Evolutionary conservation across 2,329 filamentous ascomycete species (phyloP).

Genomic region (Microdochium paspali): DNA sequence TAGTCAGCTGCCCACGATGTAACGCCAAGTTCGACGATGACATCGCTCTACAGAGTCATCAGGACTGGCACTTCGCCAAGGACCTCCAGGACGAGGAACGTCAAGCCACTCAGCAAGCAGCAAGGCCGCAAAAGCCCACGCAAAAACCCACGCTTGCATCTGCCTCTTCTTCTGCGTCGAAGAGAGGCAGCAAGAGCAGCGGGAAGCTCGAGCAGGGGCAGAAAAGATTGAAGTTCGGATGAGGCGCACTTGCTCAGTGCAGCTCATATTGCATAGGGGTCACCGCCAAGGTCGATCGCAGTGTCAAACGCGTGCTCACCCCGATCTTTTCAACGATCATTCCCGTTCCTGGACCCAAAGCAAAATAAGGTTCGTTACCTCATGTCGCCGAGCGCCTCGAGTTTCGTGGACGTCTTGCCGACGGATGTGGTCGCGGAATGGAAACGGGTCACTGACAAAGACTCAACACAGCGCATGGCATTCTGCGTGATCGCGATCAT

Average conservation of each 20-base stretch:
- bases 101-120: slow-evolving; percentile 8
- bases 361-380: neutral
- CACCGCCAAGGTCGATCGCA: too few species aligned
- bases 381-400: neutral
- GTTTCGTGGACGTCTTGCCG: too few species aligned
- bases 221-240: slow-evolving; percentile 51
- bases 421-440: too few species aligned
- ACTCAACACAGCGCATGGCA: too few species aligned
- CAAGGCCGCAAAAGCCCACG: slow-evolving; percentile 22
- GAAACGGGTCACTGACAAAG: too few species aligned
- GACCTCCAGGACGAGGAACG: slow-evolving; percentile 62
- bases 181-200: slow-evolving; percentile 11
- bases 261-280: too few species aligned
- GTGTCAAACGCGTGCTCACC: neutral
- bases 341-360: neutral
- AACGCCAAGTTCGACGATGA: slow-evolving; percentile 45
- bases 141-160: slow-evolving; percentile 12
- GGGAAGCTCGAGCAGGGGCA: slow-evolving; percentile 47
- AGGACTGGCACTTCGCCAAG: slow-evolving; percentile 92
- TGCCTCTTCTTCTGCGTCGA: slow-evolving; percentile 22
- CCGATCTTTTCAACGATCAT: neutral
- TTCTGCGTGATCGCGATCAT: too few species aligned
- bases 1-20: slow-evolving; percentile 52
- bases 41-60: slow-evolving; percentile 62
- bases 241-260: slow-evolving; percentile 15